Percentiles rank a stretch among this genome's conserved stretches.
Conservation (phyloP, 495 filamentous ascomycete genomes). For the Xylaria flabelliformis region DNA sequence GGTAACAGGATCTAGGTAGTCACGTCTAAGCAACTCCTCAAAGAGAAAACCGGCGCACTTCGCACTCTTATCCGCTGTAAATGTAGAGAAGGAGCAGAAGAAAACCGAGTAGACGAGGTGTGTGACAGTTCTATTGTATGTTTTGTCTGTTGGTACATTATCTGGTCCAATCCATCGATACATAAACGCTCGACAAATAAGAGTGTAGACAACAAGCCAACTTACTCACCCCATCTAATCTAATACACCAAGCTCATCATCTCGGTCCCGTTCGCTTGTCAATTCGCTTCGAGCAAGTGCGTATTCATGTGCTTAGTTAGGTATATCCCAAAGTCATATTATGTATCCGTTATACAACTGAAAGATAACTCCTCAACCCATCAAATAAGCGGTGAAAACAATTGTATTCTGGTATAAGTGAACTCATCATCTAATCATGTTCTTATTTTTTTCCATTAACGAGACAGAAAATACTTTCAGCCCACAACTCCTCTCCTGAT, state of each 20-base stretch:
- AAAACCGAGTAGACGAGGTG: not conserved
- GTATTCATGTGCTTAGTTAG: not conserved
- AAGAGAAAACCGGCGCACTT: not conserved
- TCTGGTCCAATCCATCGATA: not conserved
- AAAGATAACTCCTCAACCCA: not conserved
- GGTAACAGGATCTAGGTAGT: not conserved
- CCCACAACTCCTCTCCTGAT: not conserved
- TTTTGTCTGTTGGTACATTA: not conserved
- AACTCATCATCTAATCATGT: constrained; percentile 12
- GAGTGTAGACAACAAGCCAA: not conserved
- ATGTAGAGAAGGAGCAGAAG: not conserved
- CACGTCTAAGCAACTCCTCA: not conserved
- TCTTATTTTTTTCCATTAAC: constrained; percentile 4
- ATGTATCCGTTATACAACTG: not conserved
- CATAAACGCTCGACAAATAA: not conserved
- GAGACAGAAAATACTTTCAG: not conserved
- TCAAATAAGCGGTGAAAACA: not conserved
- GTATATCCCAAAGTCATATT: too few species aligned
- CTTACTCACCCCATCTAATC: not conserved
- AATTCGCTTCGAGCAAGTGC: not conserved
- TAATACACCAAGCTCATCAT: not conserved
- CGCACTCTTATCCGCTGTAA: not conserved
- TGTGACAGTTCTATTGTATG: not conserved
- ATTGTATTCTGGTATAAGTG: constrained; percentile 7
- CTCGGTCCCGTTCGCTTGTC: not conserved